Conservation (phyloP, 495 filamentous ascomycete genomes). For the Aspergillus heteromorphus region DNA sequence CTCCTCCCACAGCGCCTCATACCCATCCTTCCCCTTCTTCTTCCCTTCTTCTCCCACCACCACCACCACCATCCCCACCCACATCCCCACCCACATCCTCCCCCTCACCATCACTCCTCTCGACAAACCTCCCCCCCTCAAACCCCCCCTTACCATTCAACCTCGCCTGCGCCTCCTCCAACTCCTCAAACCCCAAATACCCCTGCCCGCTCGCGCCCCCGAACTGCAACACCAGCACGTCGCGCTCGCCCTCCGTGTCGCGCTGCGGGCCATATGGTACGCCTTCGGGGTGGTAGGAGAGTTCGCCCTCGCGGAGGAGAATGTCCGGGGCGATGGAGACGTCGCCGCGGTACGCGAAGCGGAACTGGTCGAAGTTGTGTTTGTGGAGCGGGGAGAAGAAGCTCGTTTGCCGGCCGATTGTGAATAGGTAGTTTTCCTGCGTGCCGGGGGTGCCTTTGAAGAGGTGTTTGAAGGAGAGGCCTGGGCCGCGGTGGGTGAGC, state of each 20-base stretch:
- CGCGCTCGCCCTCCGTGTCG: not conserved
- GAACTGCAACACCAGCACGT: not conserved
- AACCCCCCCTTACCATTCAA: not conserved
- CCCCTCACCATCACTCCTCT: not conserved
- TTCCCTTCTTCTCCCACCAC: not conserved
- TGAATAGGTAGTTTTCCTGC: not conserved
- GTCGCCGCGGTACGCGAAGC: not conserved
- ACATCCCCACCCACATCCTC: not conserved
- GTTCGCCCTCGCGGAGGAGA: not conserved
- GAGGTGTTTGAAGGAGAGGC: not conserved
- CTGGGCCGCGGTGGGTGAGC: not conserved
- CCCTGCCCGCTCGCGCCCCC: not conserved
- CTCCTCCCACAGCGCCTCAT: not conserved
- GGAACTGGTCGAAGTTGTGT: not conserved
- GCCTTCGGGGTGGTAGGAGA: not conserved
- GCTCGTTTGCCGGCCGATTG: not conserved
- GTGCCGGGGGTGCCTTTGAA: not conserved
- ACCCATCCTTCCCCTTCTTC: not conserved
- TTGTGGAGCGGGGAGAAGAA: not conserved
- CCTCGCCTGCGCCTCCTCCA: not conserved
- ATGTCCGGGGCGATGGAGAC: not conserved
- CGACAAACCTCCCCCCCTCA: not conserved
- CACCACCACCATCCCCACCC: not conserved
- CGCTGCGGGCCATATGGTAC: not conserved
- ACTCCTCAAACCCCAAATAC: not conserved